Conservation (phyloP, 129 eudicot species). For the Kitagawia praeruptora region DNA sequence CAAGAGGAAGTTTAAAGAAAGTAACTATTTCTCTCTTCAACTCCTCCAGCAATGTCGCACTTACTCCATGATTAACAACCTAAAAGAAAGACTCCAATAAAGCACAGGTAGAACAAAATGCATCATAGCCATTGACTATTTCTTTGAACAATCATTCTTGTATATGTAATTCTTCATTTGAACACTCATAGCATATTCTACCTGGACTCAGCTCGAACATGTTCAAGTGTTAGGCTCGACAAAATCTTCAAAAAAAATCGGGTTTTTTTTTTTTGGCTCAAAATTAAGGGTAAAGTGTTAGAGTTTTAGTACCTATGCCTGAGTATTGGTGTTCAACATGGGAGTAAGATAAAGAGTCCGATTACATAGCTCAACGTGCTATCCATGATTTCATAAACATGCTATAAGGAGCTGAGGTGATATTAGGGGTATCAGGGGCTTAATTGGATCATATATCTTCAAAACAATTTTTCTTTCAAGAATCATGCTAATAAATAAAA, state of each 20-base stretch:
- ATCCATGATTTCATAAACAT: not conserved
- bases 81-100: constrained; percentile 11
- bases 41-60: constrained; percentile 37
- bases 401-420: not conserved
- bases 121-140: not conserved
- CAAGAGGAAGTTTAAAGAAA: constrained; percentile 39
- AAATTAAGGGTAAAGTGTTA: not conserved
- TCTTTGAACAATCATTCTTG: not conserved
- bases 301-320: not conserved
- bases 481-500: not conserved
- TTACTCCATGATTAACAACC: constrained; percentile 58
- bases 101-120: not conserved
- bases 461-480: not conserved
- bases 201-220: not conserved
- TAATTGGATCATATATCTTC: not conserved
- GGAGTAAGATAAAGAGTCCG: not conserved
- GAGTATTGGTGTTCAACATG: not conserved
- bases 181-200: not conserved
- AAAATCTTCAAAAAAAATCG: too few relatives aligned
- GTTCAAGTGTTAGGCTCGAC: not conserved
- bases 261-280: not conserved
- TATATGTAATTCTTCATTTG: too few relatives aligned
- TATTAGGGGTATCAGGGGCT: not conserved
- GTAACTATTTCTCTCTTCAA: constrained; percentile 31
- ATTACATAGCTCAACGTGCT: too few relatives aligned